Conservation (phyloP, 208 protist genomes). For the Entamoeba dispar region DNA sequence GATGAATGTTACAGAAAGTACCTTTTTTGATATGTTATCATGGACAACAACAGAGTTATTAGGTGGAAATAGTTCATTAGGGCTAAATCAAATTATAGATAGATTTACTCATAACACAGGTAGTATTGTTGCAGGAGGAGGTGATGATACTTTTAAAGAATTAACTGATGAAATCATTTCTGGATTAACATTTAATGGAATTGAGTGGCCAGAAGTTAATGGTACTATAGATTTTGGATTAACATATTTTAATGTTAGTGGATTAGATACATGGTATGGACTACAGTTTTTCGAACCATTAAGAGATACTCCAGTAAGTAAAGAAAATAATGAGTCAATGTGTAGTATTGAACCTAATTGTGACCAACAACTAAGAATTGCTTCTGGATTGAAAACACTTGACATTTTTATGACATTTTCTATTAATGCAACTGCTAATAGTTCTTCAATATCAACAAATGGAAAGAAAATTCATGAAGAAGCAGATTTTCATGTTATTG, state of each 20-base stretch:
- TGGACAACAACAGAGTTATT: neutral
- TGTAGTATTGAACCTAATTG: neutral
- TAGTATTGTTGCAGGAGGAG: neutral
- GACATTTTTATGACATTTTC: neutral
- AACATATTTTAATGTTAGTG: neutral
- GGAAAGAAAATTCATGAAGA: neutral
- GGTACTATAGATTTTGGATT: neutral
- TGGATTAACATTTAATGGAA: neutral
- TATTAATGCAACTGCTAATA: neutral
- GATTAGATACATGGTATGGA: neutral
- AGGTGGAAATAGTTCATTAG: neutral
- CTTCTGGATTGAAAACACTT: neutral
- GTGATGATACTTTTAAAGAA: neutral
- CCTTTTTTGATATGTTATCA: neutral
- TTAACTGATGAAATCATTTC: neutral
- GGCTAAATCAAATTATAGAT: neutral
- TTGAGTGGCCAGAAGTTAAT: neutral
- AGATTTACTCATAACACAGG: neutral
- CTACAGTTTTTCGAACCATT: neutral
- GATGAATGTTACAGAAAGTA: neutral
- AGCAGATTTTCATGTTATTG: neutral
- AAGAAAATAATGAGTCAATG: neutral
- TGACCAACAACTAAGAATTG: neutral
- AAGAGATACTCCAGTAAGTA: neutral
- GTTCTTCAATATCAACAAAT: neutral